Evolutionary conservation across 345 rosid species (phyloP).

Genomic region (Angophora floribunda): DNA sequence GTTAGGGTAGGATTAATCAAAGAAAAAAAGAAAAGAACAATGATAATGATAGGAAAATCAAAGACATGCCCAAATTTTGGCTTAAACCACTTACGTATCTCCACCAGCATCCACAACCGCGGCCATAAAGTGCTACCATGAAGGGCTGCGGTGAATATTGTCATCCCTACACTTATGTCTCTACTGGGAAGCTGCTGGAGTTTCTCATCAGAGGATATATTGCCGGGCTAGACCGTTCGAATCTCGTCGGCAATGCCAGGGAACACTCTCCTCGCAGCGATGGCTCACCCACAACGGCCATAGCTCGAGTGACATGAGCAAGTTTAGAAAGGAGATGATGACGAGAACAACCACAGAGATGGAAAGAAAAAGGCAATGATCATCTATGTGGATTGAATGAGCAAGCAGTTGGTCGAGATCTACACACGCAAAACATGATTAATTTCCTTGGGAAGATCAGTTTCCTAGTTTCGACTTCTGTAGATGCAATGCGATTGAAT

Average conservation of each 20-base stretch:
- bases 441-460: neutral
- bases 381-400: neutral
- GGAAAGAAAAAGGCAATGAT: neutral
- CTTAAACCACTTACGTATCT: neutral
- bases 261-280: neutral
- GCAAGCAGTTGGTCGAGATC: accelerated
- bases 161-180: neutral
- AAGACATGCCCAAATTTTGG: neutral
- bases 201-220: neutral
- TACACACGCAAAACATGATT: neutral
- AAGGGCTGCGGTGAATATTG: neutral
- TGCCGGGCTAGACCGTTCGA: too few species aligned
- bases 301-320: neutral
- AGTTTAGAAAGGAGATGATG: neutral
- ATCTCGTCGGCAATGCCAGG: neutral
- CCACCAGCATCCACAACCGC: neutral
- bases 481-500: neutral
- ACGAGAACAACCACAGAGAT: neutral
- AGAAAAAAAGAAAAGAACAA: too few species aligned
- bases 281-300: neutral
- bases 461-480: neutral
- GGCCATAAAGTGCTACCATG: neutral
- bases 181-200: neutral
- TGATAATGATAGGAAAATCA: neutral
- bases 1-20: too few species aligned